Conservation (phyloP, 345 rosid genomes). For the Salix dunnii region DNA sequence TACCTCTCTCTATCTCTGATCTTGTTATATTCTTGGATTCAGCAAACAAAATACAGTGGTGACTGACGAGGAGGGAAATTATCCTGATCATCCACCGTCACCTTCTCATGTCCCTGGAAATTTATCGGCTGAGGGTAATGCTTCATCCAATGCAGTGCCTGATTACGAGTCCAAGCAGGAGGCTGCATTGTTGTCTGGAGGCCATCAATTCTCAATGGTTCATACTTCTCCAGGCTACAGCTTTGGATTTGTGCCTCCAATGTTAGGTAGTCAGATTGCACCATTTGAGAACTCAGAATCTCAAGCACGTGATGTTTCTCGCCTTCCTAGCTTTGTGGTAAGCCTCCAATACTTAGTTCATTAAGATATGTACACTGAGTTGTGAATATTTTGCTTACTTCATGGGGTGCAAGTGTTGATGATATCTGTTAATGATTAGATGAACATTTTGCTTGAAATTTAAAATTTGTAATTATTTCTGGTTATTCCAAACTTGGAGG, state of each 20-base stretch:
- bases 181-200: constrained; percentile 41
- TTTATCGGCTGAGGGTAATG: constrained; percentile 56
- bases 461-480: not conserved
- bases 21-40: constrained; percentile 24
- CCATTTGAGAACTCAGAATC: constrained; percentile 70
- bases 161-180: constrained; percentile 69
- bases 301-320: constrained; percentile 70
- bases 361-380: not conserved
- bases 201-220: constrained; percentile 53
- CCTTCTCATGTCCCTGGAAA: constrained; percentile 47
- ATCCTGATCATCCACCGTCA: constrained; percentile 41
- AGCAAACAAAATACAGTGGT: constrained; percentile 42
- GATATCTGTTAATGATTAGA: not conserved
- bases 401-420: not conserved
- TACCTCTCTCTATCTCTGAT: not conserved
- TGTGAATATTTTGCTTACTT: not conserved
- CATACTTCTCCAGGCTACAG: constrained; percentile 57
- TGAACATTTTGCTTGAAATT: not conserved
- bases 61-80: constrained; percentile 51
- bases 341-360: constrained; percentile 23
- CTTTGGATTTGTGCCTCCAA: constrained; percentile 60
- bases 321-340: constrained; percentile 74
- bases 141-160: constrained; percentile 35
- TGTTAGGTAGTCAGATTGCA: constrained; percentile 56
- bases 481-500: not conserved